A percentile compares a stretch with the other conserved stretches of the same genome.
Conservation (phyloP, 371 early-diverging fungal species). For the Mucor indicus region DNA sequence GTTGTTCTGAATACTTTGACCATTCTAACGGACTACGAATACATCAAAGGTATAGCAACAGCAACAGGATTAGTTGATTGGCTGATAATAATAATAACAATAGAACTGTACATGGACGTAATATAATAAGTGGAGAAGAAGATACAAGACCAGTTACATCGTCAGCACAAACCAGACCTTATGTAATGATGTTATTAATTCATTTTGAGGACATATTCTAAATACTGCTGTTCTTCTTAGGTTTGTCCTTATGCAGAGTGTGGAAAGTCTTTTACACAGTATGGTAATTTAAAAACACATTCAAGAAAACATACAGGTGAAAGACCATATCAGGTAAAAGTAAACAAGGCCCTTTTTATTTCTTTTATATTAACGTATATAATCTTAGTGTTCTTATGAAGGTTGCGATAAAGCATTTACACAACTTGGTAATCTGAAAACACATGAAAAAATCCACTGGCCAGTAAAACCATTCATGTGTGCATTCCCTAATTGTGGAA, state of each 20-base stretch:
- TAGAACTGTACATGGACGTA: conserved; percentile 15
- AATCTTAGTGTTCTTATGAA: conserved; percentile 40
- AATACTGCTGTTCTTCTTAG: too few species aligned
- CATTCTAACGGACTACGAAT: conserved; percentile 10
- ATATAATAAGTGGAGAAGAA: background rate
- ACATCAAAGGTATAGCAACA: conserved; percentile 20
- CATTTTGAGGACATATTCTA: too few species aligned
- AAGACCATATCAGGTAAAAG: conserved; percentile 55
- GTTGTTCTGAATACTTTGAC: conserved; percentile 19
- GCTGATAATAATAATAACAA: background rate
- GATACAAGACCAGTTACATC: conserved; percentile 1
- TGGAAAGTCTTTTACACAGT: conserved; percentile 52
- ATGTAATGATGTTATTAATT: too few species aligned
- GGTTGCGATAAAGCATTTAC: conserved; percentile 72
- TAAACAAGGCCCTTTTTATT: background rate
- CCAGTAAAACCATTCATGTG: conserved; percentile 71
- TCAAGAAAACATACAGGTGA: conserved; percentile 71
- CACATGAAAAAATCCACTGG: conserved; percentile 72
- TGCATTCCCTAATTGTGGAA: conserved; percentile 52
- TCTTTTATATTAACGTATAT: background rate
- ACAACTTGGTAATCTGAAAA: conserved; percentile 80
- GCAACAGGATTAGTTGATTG: background rate
- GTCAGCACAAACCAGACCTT: conserved; percentile 15
- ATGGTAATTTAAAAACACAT: conserved; percentile 67
- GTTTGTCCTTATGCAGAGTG: conserved; percentile 36